Evolutionary conservation across 2,329 filamentous ascomycete species (phyloP).

Genomic region (Tolypocladium album): DNA sequence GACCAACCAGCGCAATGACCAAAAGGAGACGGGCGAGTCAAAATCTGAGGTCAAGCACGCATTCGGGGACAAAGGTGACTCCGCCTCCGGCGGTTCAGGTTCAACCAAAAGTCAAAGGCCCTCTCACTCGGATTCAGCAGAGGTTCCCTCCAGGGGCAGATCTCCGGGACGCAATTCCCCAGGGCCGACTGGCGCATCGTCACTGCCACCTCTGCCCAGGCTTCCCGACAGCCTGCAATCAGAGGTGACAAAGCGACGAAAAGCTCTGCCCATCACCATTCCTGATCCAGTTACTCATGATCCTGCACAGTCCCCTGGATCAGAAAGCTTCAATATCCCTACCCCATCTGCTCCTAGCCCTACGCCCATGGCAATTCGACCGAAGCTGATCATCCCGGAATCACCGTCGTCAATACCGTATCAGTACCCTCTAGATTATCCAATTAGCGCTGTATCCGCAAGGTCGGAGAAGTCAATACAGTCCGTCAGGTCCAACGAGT

Average conservation of each 20-base stretch:
- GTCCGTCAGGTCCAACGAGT: slow-evolving; percentile 11
- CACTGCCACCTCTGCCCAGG: neutral
- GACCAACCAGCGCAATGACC: neutral
- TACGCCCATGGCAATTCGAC: slow-evolving; percentile 17
- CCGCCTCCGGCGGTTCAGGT: neutral
- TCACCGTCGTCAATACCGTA: slow-evolving; percentile 6
- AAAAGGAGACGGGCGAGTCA: neutral
- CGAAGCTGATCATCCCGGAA: slow-evolving; percentile 16
- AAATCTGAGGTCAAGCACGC: neutral
- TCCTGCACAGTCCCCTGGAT: neutral
- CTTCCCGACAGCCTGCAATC: neutral
- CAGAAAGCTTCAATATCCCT: slow-evolving; percentile 7
- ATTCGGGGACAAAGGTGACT: neutral
- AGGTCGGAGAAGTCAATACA: slow-evolving; percentile 10
- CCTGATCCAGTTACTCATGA: neutral
- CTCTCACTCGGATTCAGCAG: slow-evolving; percentile 1
- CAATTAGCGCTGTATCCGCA: slow-evolving; percentile 9
- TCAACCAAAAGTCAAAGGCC: slow-evolving; percentile 6
- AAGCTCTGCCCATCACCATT: neutral
- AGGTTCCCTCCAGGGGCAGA: neutral
- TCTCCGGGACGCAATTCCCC: neutral
- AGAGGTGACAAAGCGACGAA: neutral
- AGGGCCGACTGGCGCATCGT: neutral
- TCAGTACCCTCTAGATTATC: neutral
- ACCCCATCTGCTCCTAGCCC: slow-evolving; percentile 24